These are phyloP conservation scores for Morella rubra DNA, from an alignment of 306 rosid species.

Conservation along the genomic window DNA sequence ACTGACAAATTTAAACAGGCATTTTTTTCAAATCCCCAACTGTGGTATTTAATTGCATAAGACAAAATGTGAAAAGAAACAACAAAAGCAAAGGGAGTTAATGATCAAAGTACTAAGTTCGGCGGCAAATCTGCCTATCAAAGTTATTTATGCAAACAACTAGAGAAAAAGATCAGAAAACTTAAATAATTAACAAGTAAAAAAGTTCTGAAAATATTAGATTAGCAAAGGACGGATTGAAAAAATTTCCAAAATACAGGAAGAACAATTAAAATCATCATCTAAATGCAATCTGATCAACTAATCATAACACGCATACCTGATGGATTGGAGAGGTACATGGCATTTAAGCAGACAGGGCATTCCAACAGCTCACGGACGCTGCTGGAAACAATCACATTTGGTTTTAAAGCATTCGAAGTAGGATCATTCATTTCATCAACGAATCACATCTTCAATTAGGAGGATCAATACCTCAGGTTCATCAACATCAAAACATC, in stretches of 20 bases:
- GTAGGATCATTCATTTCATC: slow-evolving; percentile 62
- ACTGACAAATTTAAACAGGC: neutral
- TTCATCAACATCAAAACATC: no score
- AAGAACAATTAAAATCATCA: no score
- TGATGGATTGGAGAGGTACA: slow-evolving; percentile 98
- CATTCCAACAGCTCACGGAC: slow-evolving; percentile 94
- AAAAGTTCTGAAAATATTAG: neutral
- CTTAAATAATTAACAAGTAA: neutral
- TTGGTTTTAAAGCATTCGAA: slow-evolving; percentile 50
- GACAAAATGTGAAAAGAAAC: no score
- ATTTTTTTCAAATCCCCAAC: neutral
- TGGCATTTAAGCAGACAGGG: slow-evolving; percentile 89
- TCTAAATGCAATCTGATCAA: no score
- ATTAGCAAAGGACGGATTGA: neutral
- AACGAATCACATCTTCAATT: slow-evolving; percentile 52
- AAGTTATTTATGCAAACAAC: no score
- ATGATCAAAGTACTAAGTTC: no score
- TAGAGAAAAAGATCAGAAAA: neutral
- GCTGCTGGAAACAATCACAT: slow-evolving; percentile 67
- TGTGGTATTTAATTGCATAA: no score
- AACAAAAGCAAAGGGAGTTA: no score
- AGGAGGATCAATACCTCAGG: slow-evolving; percentile 82
- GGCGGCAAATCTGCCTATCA: no score
- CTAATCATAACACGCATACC: slow-evolving; percentile 36
- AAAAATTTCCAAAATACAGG: neutral